Base-by-base conservation (phyloP, 2,329 filamentous ascomycete species). In the Cercospora brassicicola region DNA sequence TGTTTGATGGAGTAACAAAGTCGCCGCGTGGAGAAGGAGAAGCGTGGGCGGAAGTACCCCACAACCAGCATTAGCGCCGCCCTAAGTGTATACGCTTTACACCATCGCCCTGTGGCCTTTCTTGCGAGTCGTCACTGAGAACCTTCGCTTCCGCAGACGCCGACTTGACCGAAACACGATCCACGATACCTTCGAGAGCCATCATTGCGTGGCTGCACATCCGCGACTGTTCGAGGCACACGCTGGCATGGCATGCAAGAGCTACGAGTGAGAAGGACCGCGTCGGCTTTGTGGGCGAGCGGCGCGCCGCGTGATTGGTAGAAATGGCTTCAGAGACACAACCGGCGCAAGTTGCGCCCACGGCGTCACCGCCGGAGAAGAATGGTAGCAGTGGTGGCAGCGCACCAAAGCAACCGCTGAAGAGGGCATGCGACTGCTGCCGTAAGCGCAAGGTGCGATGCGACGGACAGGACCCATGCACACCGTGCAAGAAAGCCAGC, bases 351-450 rank as follows among this genome's bases (percentile, higher is more conserved):
- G 42, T 63, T 31, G 57, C 55, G 42, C 45, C 68, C 60, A 65
- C 67, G 31, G 65, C 33, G 2, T 68, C 69, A 45, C 45, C 64
- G 9, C 59, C 62, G 15, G 39, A 61, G 11, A 63, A 62, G 42
- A 57, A 56, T 30, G 36, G 68, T 53, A 66, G 33, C n/a, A 53
- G 64, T 39, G 55, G 62, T 13, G 62, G 45, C 51, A 42, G 64
- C 60, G 57, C 69, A 60, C 56, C 71, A 9, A 66, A 73, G 20
- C 74, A 75, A 66, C 67, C 72, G 31, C 60, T 75, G 33, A 74
- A 76, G 55, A 71, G 78, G 66, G 78, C 78, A 13, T 79, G 78
- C 68, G 78, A 79, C 65, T 79, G 78, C 66, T 79, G 78, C 61
- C 67, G 78, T 10, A 79, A 79, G 66, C 64, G 78, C 10, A 79